Evolutionary conservation across 306 rosid species (phyloP), one percentile per base, ranked within the genome.

Genomic region (Castanospermum australe): DNA sequence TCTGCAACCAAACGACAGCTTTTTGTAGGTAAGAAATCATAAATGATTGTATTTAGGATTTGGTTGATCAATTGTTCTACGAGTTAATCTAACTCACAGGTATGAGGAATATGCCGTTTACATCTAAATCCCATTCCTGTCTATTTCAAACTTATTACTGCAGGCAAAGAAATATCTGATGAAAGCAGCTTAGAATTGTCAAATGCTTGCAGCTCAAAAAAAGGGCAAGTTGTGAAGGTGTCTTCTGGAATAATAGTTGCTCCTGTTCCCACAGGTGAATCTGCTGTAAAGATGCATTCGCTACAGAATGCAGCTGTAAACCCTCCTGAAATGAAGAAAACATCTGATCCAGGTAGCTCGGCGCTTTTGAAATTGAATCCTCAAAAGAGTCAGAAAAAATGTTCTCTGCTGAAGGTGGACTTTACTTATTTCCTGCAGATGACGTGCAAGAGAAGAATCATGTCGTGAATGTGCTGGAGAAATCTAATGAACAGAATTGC

Each of bases 21-120:
- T 79, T 65, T 56, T 78, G 77, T 76, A 45, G 94, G 97, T 92
- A 83, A 83, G 87, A 61, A 71, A 48, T 74, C 64, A 60, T 79
- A 20, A 51, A 57, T 41, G 39, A 67, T 73, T 32, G 17, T 21
- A 42, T 35, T 8, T 67, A 72, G n/a, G 39, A 6, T 13, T 13
- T 59, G 38, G 39, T 52, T 20, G 70, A 59, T 48, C 47, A 22
- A 11, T 28, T 51, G 4, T 69, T 21, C 69, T 24, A 4, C 52
- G 59, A 70, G 38, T 75, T 44, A 32, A 30, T 42, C 48, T 80
- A 18, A 82, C n/a, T 42, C 20, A 41, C 36, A 33, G 11, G 67
- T 61, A 15, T 63, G 42, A 74, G 48, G 64, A 51, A 45, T 5
- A 14, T 42, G 38, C 56, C 57, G 32, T 47, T 73, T 66, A 59